These are phyloP conservation scores for Hypoxylon sp. DNA, from an alignment of 2,329 filamentous ascomycete genomes.

Conservation along the genomic window DNA sequence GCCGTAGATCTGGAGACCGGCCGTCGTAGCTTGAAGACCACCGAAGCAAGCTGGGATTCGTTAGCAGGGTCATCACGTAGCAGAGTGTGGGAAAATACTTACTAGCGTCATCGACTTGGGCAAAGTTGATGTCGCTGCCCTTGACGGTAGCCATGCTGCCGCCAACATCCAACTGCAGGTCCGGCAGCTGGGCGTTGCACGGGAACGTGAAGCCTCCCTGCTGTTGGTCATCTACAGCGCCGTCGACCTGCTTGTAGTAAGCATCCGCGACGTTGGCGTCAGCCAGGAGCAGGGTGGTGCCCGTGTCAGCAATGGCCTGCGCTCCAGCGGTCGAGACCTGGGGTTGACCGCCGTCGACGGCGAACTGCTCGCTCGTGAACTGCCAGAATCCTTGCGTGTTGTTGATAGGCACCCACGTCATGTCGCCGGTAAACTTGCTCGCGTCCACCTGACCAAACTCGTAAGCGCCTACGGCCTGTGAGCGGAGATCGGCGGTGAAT, in stretches of 20 bases:
- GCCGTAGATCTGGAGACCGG: slow-evolving; percentile 67
- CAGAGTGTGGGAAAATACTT: slow-evolving; percentile 45
- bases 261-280: slow-evolving; percentile 58
- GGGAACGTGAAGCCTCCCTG: slow-evolving; percentile 57
- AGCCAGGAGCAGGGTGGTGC: slow-evolving; percentile 70
- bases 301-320: slow-evolving; percentile 64
- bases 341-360: slow-evolving; percentile 42
- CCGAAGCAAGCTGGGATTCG: slow-evolving; percentile 65
- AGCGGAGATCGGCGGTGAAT: slow-evolving; percentile 48
- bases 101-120: slow-evolving; percentile 59
- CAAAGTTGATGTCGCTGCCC: slow-evolving; percentile 62
- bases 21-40: slow-evolving; percentile 68
- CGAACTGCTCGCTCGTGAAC: slow-evolving; percentile 47
- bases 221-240: slow-evolving; percentile 50
- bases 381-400: slow-evolving; percentile 50
- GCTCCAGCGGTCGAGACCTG: slow-evolving; percentile 49
- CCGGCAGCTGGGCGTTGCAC: slow-evolving; percentile 56
- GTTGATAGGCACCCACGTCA: slow-evolving; percentile 47
- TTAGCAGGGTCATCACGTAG: not conserved
- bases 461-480: slow-evolving; percentile 48
- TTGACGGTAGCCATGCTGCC: slow-evolving; percentile 63
- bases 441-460: slow-evolving; percentile 50
- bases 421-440: slow-evolving; percentile 45
- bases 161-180: slow-evolving; percentile 64
- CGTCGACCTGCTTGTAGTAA: slow-evolving; percentile 58